Base-by-base conservation (phyloP, 1,284 basidiomycete species). In the Heterobasidion annosum region DNA sequence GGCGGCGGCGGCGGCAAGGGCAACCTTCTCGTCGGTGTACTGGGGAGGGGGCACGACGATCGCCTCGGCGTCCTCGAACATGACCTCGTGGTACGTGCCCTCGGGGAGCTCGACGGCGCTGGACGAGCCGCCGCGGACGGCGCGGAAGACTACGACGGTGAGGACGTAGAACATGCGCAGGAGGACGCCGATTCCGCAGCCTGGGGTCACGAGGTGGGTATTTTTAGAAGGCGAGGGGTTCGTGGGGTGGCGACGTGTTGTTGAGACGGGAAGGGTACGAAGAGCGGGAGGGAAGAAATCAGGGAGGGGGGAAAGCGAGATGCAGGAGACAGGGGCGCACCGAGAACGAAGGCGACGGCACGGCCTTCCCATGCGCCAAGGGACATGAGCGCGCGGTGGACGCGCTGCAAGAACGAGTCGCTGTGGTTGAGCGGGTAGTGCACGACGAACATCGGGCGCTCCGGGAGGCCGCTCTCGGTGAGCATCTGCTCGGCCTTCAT, bases 331-430 rank as follows among this genome's bases (percentile, higher is more conserved):
- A 44, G 50, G 40, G 52, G 67, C 81, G 61, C 58, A 88, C 88
- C 88, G 16, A 91, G 75, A 55, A 90, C 86, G 57, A 91, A 91
- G 5, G 88, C 83, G 15, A 90, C 81, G 12, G 81, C 79, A 52
- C 86, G 76, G 51, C 85, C 85, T 67, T 91, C 88, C 86, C 88
- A 90, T 19, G 80, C 79, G n/a, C 87, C 85, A 13, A 91, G 77
- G 4, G 78, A 68, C 72, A 81, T 79, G 54, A 90, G 69, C 1
- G 86, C 82, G 55, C 70, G 69, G 62, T 83, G 78, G 56, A 90
- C 69, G 50, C 88, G 82, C 48, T 66, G 68, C 52, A 57, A 35
- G 48, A 60, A 60, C 9, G 58, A 40, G 4, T 37, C 56, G 1
- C n/a, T 18, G 12, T 5, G 10, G 15, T 35, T 34, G 35, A n/a